phyloP scores from a whole-genome alignment of 2,329 filamentous ascomycete species.

The Domatiomyces catenatus region DNA sequence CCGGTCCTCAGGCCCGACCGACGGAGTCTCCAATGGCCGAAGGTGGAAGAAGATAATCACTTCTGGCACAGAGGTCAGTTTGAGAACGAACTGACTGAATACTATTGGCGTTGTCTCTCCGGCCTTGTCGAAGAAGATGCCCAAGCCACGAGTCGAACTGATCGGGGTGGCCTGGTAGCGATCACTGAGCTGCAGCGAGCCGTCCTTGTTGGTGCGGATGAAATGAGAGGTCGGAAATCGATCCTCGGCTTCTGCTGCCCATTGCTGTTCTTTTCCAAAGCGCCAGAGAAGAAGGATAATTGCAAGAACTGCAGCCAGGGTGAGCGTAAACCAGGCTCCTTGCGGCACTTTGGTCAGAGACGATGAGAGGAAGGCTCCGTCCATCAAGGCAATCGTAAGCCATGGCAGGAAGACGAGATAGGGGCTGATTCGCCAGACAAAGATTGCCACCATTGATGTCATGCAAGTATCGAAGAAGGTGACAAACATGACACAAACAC shows the following conservation, averaged over 20 bases:
- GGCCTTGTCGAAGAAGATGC: slow-evolving; percentile 66
- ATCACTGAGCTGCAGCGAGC: slow-evolving; percentile 23
- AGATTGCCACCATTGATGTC: slow-evolving; percentile 53
- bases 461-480: slow-evolving; percentile 65
- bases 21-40: slow-evolving; percentile 45
- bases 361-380: slow-evolving; percentile 55
- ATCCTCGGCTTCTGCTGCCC: slow-evolving; percentile 52
- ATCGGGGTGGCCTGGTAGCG: slow-evolving; percentile 26
- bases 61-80: slow-evolving; percentile 52
- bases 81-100: slow-evolving; percentile 57
- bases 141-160: slow-evolving; percentile 42
- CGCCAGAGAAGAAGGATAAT: slow-evolving; percentile 59
- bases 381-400: slow-evolving; percentile 49
- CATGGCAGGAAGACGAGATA: slow-evolving; percentile 47
- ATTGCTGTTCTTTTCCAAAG: slow-evolving; percentile 65
- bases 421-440: slow-evolving; percentile 50
- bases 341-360: slow-evolving; percentile 57
- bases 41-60: slow-evolving; percentile 63
- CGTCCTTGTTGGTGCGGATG: slow-evolving; percentile 5
- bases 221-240: slow-evolving; percentile 35
- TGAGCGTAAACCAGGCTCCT: slow-evolving; percentile 64
- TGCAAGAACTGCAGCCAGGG: slow-evolving; percentile 47
- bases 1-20: slow-evolving; percentile 35
- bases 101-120: slow-evolving; percentile 49
- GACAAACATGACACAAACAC: slow-evolving; percentile 65